Base-by-base conservation (phyloP, 495 filamentous ascomycete genomes). In the Coniosporium apollinis region DNA sequence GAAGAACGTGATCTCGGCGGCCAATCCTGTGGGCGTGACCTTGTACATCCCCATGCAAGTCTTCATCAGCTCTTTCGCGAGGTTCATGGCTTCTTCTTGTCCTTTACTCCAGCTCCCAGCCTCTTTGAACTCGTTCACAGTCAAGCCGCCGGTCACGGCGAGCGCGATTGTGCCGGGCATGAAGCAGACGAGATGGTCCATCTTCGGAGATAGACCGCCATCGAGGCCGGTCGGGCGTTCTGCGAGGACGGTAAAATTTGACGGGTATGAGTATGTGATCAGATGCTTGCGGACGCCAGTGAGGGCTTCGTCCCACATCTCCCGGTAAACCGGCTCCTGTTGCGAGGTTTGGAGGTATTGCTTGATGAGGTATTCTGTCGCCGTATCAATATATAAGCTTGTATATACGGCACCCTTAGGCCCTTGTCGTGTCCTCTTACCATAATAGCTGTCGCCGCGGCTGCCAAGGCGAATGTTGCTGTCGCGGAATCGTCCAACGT, bases 181-280 rank as follows among this genome's bases (percentile, higher is more conserved):
- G 64, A 96, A 99, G 62, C 89, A 99, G 25, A 86, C 86, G 5
- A 96, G 65, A 53, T 99, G 89, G 49, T 96, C 89, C 91, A 99
- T 96, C 58, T 96, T 96, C 14, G 87, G 81, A 0, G 65, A 69
- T 5, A 94, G 48, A 0, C 51, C 31, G 1, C 63, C 58, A 16
- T 67, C 51, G 9, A 99, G 61, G 9, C 91, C 91, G 19, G 59
- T 56, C 0, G 82, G 87, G 14, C 82, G 73, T 53, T 99, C 89
- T 22, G 71, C 87, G 19, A 96, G 69, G 32, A 94, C 72, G 21
- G 86, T 87, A 43, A 94, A 71, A 35, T 75, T 68, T 2, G 76
- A 76, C 5, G 76, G 71, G 34, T 75, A 69, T 3, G 84, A 83
- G 53, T 94, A 94, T 0, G 82, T 81, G 48, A 96, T 62, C 17